phyloP scores from a whole-genome alignment of 2,329 filamentous ascomycete species.

The Trichoderma arundinaceum region DNA sequence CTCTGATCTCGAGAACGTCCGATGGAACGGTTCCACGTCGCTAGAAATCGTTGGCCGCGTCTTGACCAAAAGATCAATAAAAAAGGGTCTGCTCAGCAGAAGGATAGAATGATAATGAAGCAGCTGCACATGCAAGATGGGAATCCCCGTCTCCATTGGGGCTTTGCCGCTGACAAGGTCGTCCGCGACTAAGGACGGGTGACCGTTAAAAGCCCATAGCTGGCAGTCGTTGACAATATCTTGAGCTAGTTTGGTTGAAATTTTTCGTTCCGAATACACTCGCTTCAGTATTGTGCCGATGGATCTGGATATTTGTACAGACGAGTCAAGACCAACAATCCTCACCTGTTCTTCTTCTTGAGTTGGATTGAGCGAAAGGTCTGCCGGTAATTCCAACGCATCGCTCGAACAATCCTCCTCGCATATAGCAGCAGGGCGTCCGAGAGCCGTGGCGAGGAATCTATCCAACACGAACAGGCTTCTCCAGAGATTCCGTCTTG shows the following conservation, averaged over 20 bases:
- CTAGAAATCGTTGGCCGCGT: slow-evolving; percentile 35
- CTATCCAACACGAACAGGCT: slow-evolving; percentile 69
- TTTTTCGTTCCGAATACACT: slow-evolving; percentile 64
- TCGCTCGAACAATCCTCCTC: slow-evolving; percentile 66
- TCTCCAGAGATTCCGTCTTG: slow-evolving; percentile 66
- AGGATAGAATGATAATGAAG: slow-evolving; percentile 68
- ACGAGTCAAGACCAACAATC: slow-evolving; percentile 54
- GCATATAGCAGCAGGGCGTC: slow-evolving; percentile 65
- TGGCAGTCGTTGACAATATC: slow-evolving; percentile 54
- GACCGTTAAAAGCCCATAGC: slow-evolving; percentile 43
- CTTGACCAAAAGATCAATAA: slow-evolving; percentile 61
- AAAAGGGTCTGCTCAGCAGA: slow-evolving; percentile 68
- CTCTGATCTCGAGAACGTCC: slow-evolving; percentile 45
- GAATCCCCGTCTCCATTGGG: slow-evolving; percentile 54
- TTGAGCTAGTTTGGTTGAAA: slow-evolving; percentile 62
- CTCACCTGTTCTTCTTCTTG: slow-evolving; percentile 25
- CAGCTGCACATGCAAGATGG: slow-evolving; percentile 66
- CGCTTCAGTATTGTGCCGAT: slow-evolving; percentile 64
- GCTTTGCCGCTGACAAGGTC: slow-evolving; percentile 24
- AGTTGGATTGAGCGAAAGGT: background rate
- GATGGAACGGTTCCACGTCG: background rate
- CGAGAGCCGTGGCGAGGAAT: slow-evolving; percentile 66
- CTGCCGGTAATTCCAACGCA: slow-evolving; percentile 42
- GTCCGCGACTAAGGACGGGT: slow-evolving; percentile 55
- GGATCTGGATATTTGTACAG: slow-evolving; percentile 62